Percentiles rank a stretch among this genome's conserved stretches.
Conservation (phyloP, 1,284 basidiomycete genomes). For the Hemileia vastatrix region DNA sequence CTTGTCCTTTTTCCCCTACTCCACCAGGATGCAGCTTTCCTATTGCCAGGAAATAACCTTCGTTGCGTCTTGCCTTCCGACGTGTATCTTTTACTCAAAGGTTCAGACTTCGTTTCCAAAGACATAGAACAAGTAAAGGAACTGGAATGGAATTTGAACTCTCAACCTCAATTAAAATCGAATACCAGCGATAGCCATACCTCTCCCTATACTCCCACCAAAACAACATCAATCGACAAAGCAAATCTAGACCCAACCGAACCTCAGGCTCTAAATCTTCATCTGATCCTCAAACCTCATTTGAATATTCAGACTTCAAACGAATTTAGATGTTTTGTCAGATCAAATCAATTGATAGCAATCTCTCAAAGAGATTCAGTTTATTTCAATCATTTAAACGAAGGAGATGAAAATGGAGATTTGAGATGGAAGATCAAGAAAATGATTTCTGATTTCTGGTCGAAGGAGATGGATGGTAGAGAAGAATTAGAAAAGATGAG, state of each 20-base stretch:
- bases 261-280: too few species aligned
- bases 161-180: too few species aligned
- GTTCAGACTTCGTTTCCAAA: conserved; percentile 77
- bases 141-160: too few species aligned
- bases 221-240: too few species aligned
- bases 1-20: neutral
- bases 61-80: conserved; percentile 80
- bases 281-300: too few species aligned
- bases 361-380: conserved; percentile 36
- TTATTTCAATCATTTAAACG: conserved; percentile 36
- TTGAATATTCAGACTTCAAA: too few species aligned
- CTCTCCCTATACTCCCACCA: too few species aligned
- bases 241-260: too few species aligned
- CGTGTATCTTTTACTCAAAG: conserved; percentile 85
- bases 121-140: too few species aligned
- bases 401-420: neutral
- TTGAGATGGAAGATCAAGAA: conserved; percentile 22
- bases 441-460: conserved; percentile 26
- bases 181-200: too few species aligned
- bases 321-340: conserved; percentile 42
- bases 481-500: neutral
- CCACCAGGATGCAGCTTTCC: conserved; percentile 11
- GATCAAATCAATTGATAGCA: conserved; percentile 28
- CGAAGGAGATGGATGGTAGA: neutral
- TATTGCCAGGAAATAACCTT: conserved; percentile 56